phyloP scores from a whole-genome alignment of 768 basidiomycete genomes.

The Mycena vulgaris region DNA sequence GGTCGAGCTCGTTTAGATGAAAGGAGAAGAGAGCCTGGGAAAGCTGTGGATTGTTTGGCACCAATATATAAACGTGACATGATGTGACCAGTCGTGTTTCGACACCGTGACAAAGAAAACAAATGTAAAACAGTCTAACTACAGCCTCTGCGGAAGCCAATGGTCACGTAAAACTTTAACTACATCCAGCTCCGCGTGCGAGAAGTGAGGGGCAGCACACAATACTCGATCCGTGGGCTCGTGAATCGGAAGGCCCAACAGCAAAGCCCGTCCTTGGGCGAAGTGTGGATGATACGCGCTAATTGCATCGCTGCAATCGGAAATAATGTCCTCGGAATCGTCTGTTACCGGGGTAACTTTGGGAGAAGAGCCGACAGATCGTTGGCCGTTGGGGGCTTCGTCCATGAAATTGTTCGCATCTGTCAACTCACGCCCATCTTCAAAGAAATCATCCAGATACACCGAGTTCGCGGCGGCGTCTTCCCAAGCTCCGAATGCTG shows the following conservation, averaged over 20 bases:
- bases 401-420: neutral
- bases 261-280: slow-evolving; percentile 67
- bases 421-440: neutral
- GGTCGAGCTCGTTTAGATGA: neutral
- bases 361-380: neutral
- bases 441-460: neutral
- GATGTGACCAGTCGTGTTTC: slow-evolving; percentile 11
- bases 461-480: slow-evolving; percentile 9
- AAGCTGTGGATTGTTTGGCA: neutral
- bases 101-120: neutral
- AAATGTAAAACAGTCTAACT: slow-evolving; percentile 24
- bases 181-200: slow-evolving; percentile 74
- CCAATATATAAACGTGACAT: neutral
- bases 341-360: neutral
- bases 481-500: slow-evolving; percentile 2
- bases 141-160: slow-evolving; percentile 77
- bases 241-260: slow-evolving; percentile 54
- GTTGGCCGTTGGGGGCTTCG: neutral
- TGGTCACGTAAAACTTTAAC: slow-evolving; percentile 69
- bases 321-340: slow-evolving; percentile 7
- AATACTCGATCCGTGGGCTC: slow-evolving; percentile 1
- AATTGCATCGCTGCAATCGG: slow-evolving; percentile 26
- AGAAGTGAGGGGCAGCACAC: slow-evolving; percentile 45
- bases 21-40: slow-evolving; percentile 6
- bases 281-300: slow-evolving; percentile 49